Base-by-base conservation (phyloP, 2,329 filamentous ascomycete genomes). In the Calonectria leucothoes region DNA sequence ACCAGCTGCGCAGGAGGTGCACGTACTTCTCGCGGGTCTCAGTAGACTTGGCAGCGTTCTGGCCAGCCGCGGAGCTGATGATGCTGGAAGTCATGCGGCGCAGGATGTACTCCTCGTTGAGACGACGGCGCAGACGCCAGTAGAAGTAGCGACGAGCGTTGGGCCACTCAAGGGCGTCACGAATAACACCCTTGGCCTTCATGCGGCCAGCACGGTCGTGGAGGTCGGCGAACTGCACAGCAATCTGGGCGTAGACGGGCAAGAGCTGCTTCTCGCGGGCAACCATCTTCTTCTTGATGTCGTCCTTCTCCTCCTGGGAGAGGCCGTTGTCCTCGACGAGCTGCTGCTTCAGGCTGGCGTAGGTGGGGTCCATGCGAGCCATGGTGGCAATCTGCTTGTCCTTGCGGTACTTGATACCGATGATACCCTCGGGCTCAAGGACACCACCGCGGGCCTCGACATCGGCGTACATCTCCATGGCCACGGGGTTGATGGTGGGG, bases 401-500 rank as follows among this genome's bases (percentile, higher is more conserved):
- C 85, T 95, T 96, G 84, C 95, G 94, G 90, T 96, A 99, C 88
- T 98, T 99, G 92, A 99, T 98, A 85, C 95, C 95, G 71, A 99
- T 93, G 83, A 98, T 98, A 88, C 97, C 97, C 85, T 99, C 97
- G 10, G 97, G 97, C 86, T 99, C 97, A 76, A 99, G 91, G 61
- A 99, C 96, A 93, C 97, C 97, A 87, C 96, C 97, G 74, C 97
- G 97, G 70, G 97, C 90, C 78, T 99, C 96, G 77, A 94, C 93
- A 82, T 99, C 97, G 70, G 97, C 97, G 84, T 99, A 99, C 97
- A 99, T 99, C 87, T 99, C 97, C 97, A 99, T 99, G 82, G 92
- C 93, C 59, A 94, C 92, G 23, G 95, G 93, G 89, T 99, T 98
- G 89, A 99, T 99, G 77, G 97, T 98, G 63, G 97, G 97, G 84